These are phyloP conservation scores for Castanospermum australe DNA, from an alignment of 306 rosid genomes.

Conservation along the genomic window DNA sequence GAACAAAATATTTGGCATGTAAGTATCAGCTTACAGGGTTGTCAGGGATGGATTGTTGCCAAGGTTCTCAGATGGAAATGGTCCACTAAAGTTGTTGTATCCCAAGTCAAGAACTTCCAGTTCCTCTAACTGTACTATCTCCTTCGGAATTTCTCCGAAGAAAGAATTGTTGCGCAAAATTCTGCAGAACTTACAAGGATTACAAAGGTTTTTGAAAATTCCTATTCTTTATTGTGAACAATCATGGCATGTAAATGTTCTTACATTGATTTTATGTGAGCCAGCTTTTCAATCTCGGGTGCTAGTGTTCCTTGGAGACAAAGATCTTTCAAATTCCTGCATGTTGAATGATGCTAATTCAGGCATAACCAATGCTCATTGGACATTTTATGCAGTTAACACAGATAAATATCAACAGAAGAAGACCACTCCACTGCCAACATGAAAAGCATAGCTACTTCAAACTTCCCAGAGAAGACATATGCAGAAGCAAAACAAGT, in stretches of 20 bases:
- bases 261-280: constrained; percentile 66
- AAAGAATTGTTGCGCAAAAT: constrained; percentile 70
- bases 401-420: background rate
- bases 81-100: constrained; percentile 65
- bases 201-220: background rate
- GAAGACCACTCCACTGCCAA: background rate
- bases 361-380: background rate
- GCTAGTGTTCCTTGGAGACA: constrained; percentile 66
- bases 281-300: constrained; percentile 58
- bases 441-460: background rate
- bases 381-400: background rate
- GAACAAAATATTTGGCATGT: background rate
- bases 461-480: background rate
- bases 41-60: constrained; percentile 47
- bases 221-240: background rate
- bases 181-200: constrained; percentile 31
- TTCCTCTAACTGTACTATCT: constrained; percentile 49
- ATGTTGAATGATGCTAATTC: constrained; percentile 17
- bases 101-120: constrained; percentile 76
- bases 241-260: constrained; percentile 1
- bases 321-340: constrained; percentile 67
- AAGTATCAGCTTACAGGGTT: constrained; percentile 47
- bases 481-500: background rate
- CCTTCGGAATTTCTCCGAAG: constrained; percentile 52
- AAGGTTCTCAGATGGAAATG: constrained; percentile 43